Percentiles rank a stretch among this genome's conserved stretches.
These are phyloP conservation scores for Diaporthe destruens DNA, from an alignment of 2,329 filamentous ascomycete genomes.

Conservation along the genomic window DNA sequence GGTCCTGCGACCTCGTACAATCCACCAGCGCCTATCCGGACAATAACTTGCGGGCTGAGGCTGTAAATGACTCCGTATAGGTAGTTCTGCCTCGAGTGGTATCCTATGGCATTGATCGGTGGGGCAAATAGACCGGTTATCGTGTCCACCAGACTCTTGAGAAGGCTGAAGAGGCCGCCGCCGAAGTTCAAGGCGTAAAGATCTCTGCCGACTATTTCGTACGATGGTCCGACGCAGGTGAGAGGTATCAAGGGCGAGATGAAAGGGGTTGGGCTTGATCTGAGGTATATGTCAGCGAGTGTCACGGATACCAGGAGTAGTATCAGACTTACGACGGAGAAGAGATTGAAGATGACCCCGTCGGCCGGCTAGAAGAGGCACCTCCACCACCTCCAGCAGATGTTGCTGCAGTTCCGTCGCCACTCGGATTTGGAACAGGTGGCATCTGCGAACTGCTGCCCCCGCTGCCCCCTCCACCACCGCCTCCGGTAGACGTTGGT, in stretches of 20 bases:
- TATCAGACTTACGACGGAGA: conserved; percentile 1
- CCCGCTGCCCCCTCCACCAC: no score
- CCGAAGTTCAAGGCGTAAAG: not conserved
- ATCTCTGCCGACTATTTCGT: not conserved
- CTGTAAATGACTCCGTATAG: not conserved
- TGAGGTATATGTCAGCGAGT: not conserved
- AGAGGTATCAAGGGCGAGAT: not conserved
- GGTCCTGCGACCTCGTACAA: not conserved
- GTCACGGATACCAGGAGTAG: not conserved
- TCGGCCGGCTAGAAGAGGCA: not conserved
- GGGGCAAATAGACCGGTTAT: not conserved
- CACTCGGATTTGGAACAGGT: no score
- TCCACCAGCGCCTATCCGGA: conserved; percentile 1
- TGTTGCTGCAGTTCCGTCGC: no score
- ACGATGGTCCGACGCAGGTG: not conserved
- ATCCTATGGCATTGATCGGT: conserved; percentile 6
- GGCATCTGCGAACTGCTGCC: no score
- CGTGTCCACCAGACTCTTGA: not conserved
- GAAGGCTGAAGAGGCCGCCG: not conserved
- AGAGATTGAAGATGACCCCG: not conserved
- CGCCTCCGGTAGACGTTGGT: no score
- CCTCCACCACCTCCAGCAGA: not conserved
- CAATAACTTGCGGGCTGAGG: not conserved
- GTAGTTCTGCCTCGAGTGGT: conserved; percentile 2
- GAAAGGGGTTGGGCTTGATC: not conserved